A percentile compares a stretch with the other conserved stretches of the same genome.
phyloP scores from a whole-genome alignment of 2,329 filamentous ascomycete genomes.

The Aspergillus neotritici region DNA sequence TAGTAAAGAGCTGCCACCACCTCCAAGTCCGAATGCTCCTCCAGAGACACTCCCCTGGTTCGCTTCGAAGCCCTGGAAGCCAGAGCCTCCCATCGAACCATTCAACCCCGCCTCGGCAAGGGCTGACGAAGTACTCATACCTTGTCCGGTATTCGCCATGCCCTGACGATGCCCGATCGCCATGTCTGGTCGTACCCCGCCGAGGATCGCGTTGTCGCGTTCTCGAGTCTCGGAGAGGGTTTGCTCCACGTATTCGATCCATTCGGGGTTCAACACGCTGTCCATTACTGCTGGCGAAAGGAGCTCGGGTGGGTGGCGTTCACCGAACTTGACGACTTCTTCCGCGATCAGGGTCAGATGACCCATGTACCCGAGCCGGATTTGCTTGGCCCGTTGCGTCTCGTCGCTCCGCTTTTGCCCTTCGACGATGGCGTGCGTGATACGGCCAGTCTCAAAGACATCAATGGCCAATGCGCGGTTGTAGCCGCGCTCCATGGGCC shows the following conservation, averaged over 20 bases:
- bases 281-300: conserved; percentile 79
- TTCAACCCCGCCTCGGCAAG: conserved; percentile 77
- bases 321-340: conserved; percentile 97
- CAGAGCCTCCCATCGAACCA: conserved; percentile 50
- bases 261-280: conserved; percentile 80
- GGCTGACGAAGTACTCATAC: conserved; percentile 59
- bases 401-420: conserved; percentile 84
- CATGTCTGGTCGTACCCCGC: conserved; percentile 87
- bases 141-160: conserved; percentile 54
- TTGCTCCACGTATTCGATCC: conserved; percentile 92
- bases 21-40: conserved; percentile 65
- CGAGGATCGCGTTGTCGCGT: conserved; percentile 95
- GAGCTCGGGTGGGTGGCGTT: conserved; percentile 82
- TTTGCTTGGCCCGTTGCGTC: conserved; percentile 75
- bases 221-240: conserved; percentile 89
- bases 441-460: conserved; percentile 81
- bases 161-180: conserved; percentile 72
- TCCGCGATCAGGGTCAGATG: conserved; percentile 95
- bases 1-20: conserved; percentile 60
- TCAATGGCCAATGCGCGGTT: conserved; percentile 87
- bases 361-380: conserved; percentile 96
- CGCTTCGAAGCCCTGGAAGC: conserved; percentile 60
- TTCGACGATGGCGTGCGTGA: conserved; percentile 86
- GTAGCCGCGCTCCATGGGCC: conserved; percentile 91
- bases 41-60: conserved; percentile 62